Base-by-base conservation (phyloP, 352 stramenopile species). In the Globisporangium perplexum region DNA sequence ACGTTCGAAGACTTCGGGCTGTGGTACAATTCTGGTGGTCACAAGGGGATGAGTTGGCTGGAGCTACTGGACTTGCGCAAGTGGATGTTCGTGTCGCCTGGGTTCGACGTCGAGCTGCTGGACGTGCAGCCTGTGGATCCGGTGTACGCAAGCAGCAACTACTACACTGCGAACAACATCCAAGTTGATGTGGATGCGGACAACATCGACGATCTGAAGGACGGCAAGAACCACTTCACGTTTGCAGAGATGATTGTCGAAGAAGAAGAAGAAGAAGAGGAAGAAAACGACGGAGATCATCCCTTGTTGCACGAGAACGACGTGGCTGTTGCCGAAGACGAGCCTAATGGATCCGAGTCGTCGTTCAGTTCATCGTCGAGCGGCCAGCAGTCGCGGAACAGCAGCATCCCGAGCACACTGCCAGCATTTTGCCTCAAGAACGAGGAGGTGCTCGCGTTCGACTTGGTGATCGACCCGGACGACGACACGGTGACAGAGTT, bases 121-220 rank as follows among this genome's bases (percentile, higher is more conserved):
- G 82, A 95, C 38, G 68, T 71, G 1, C 60, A 81, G n/a, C 81
- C 81, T 7, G 75, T 91, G 11, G 81, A 94, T 36, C 71, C 73
- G 1, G 66, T 88, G 3, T 71, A 90, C 11, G 81, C 81, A 30
- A 90, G 79, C 44, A 83, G 74, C 33, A 87, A 88, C 54, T 94
- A 94, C 54, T 94, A 88, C 61, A 91, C 79, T 7, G 79, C 81
- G 2, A 88, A 92, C 58, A 90, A 92, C 47, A 90, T 90, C 56
- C 79, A 82, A 53, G 83, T 90, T 8, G 81, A 88, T 46, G 72
- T 88, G 43, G 78, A 90, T 28, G 63, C 57, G 0, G 52, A 72
- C n/a, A 83, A 38, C 50, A 64, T 30, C 57, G 59, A 45, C 31
- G 69, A 79, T 43, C 53, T 63, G 36, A 55, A 66, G 7, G 55